A percentile compares a stretch with the other conserved stretches of the same genome.
Conservation (phyloP, 2,329 filamentous ascomycete genomes). For the Lithohypha guttulata region DNA sequence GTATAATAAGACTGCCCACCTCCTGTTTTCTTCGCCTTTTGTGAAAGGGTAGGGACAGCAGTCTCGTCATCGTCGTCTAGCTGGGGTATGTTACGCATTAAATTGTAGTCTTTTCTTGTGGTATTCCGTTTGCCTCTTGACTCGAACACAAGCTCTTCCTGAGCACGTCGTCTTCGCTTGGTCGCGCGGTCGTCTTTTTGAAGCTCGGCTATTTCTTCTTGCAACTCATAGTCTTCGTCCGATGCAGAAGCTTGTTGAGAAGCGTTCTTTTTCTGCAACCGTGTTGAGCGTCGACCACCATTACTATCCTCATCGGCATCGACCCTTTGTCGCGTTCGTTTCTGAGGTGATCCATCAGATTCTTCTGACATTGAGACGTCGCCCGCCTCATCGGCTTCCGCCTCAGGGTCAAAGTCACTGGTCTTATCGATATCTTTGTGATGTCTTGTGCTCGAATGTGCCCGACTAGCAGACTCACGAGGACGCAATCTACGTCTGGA, state of each 20-base stretch:
- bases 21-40: slow-evolving; percentile 50
- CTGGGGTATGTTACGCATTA: slow-evolving; percentile 33
- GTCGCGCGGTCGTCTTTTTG: slow-evolving; percentile 34
- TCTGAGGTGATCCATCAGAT: slow-evolving; percentile 34
- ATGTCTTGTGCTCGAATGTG: slow-evolving; percentile 31
- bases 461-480: slow-evolving; percentile 28
- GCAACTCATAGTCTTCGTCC: slow-evolving; percentile 45
- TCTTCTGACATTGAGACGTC: slow-evolving; percentile 43
- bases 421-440: slow-evolving; percentile 43
- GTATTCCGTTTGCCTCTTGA: slow-evolving; percentile 17
- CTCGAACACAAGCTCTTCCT: slow-evolving; percentile 25
- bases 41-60: slow-evolving; percentile 56
- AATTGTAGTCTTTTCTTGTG: slow-evolving; percentile 20
- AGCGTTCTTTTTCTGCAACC: slow-evolving; percentile 38
- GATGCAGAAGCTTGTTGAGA: slow-evolving; percentile 39
- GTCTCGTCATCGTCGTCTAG: slow-evolving; percentile 66
- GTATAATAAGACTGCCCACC: slow-evolving; percentile 61
- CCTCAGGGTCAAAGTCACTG: slow-evolving; percentile 53
- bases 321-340: slow-evolving; percentile 31
- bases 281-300: slow-evolving; percentile 40
- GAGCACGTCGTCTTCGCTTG: slow-evolving; percentile 26
- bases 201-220: slow-evolving; percentile 47
- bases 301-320: slow-evolving; percentile 38
- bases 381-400: slow-evolving; percentile 47
- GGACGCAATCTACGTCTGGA: slow-evolving; percentile 24